Evolutionary conservation across 148 eudicot genomes (phyloP).

Genomic region (Suaeda aralocaspica): DNA sequence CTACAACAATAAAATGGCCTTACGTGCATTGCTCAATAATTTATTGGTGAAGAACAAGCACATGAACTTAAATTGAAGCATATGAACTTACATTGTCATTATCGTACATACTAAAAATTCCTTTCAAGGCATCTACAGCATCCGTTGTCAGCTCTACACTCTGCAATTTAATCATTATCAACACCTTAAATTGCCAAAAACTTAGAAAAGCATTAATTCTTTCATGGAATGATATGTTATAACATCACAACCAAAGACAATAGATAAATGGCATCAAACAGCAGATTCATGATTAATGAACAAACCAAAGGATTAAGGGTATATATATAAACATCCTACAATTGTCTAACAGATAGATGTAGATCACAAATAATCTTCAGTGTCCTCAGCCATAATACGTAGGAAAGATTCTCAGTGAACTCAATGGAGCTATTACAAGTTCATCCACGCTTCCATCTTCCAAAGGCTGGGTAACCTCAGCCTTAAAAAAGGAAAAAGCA

Average conservation of each 20-base stretch:
- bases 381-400: neutral
- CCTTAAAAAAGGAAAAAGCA: neutral
- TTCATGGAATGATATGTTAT: neutral
- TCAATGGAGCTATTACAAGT: too few relatives aligned
- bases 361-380: neutral
- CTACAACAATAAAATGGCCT: neutral
- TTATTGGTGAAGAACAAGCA: neutral
- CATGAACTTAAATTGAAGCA: too few relatives aligned
- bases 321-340: neutral
- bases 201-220: neutral
- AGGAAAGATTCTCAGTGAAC: too few relatives aligned
- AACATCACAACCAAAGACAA: neutral
- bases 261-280: neutral
- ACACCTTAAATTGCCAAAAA: constrained; percentile 1
- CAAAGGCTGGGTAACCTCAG: neutral
- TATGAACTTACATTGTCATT: constrained; percentile 32
- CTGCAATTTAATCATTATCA: constrained; percentile 22
- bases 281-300: neutral
- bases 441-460: neutral
- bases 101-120: constrained; percentile 36
- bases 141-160: constrained; percentile 40
- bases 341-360: neutral
- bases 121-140: constrained; percentile 36
- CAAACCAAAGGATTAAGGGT: neutral
- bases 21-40: neutral